Evolutionary conservation across 2,329 filamentous ascomycete species (phyloP).

Genomic region (Periconia digitata): DNA sequence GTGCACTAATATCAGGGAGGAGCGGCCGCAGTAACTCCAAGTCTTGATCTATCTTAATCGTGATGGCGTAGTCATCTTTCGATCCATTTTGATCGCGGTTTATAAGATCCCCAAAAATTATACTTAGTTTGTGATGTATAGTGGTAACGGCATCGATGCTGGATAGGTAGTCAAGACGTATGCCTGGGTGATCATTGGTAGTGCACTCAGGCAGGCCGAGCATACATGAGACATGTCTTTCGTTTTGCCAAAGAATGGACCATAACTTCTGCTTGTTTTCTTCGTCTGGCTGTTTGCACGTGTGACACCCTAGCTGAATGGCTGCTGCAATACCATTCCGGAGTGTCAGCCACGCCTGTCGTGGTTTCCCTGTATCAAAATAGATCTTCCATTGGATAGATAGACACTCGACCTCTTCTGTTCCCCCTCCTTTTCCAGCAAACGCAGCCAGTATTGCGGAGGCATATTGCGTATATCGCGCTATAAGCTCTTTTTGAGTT

Average conservation of each 20-base stretch:
- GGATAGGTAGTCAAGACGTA: background rate
- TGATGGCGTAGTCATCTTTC: background rate
- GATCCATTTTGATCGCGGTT: background rate
- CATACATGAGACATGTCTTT: constrained; percentile 3
- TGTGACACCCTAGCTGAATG: constrained; percentile 1
- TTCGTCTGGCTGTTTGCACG: background rate
- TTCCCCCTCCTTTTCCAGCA: background rate
- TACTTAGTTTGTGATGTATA: background rate
- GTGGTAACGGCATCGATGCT: background rate
- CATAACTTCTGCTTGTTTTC: background rate
- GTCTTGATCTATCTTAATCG: background rate
- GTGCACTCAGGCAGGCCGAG: constrained; percentile 2
- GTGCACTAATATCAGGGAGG: background rate
- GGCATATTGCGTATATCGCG: background rate
- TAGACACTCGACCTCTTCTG: background rate
- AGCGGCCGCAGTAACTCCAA: background rate
- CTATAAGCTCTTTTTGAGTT: background rate
- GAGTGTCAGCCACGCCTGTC: constrained; percentile 1
- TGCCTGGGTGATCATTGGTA: constrained; percentile 2
- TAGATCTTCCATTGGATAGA: constrained; percentile 1
- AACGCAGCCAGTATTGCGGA: background rate
- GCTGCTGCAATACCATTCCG: background rate
- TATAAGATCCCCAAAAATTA: background rate
- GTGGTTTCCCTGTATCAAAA: constrained; percentile 3
- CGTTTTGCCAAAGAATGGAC: constrained; percentile 1